Evolutionary conservation across 768 basidiomycete species (phyloP), one percentile per base, ranked within the genome.

Genomic region (Kwoniella sp.): DNA sequence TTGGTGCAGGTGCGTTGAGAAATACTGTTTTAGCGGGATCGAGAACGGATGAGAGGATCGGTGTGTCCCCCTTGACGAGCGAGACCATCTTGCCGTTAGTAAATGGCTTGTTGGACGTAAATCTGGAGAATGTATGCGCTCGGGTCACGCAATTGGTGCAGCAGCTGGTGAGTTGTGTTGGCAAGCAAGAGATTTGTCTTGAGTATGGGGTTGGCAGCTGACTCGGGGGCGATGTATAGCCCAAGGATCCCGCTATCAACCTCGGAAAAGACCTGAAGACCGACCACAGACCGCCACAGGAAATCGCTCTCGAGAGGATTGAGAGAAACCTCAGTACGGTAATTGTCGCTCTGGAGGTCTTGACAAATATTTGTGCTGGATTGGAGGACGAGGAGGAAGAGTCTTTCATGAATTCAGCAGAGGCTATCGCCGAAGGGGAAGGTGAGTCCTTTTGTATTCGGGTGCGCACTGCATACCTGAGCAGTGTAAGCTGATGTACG

Each of bases 351-450:
- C 82, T 96, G 26, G 93, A 97, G 80, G 86, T 96, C 53, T 79
- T 96, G 66, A 94, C 92, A 0, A 89, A 89, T 29, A 83, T 85
- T n/a, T 96, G 91, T 76, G 92, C 92, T 21, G 90, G 88, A 6
- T 81, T 96, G 44, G 86, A 87, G 58, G 81, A 83, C 48, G 70
- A 63, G 40, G 74, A 71, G 40, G 73, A 73, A 26, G 79, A 76
- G 27, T 67, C 73, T 0, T 15, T 49, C 21, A 22, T 55, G 19
- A 58, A 64, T 25, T 25, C 25, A 27, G 62, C 62, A 15, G 63
- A 63, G 21, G 60, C 27, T 13, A 56, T 60, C 7, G 67, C 53
- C 21, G 57, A 55, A 13, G 60, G 46, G 13, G 65, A 58, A 26
- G 73, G 60, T 58, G 55, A 63, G 58, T 48, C 10, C 46, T 57